These are phyloP conservation scores for Saccharomycopsis capsularis DNA, from an alignment of 805 yeast species.

Conservation along the genomic window DNA sequence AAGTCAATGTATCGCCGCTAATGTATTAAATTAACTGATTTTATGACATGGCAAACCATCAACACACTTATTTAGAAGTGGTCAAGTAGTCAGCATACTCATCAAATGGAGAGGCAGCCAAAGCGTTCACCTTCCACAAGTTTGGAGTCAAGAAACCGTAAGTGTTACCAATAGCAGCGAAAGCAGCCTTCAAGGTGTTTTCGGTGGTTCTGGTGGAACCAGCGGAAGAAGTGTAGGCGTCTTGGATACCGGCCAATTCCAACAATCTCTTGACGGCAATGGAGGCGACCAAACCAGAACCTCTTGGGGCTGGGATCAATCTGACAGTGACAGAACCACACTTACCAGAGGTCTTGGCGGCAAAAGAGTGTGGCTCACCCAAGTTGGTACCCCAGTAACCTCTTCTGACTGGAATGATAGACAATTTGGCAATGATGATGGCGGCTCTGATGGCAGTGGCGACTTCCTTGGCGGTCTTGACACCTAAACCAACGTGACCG, in stretches of 20 bases:
- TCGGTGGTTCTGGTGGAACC: slow-evolving; percentile 99
- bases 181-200: slow-evolving; percentile 99
- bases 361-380: slow-evolving; percentile 99
- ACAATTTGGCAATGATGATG: slow-evolving; percentile 96
- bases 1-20: too few species aligned
- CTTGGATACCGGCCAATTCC: slow-evolving; percentile 99
- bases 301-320: slow-evolving; percentile 99
- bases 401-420: slow-evolving; percentile 99
- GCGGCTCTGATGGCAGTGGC: slow-evolving; percentile 99
- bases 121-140: slow-evolving; percentile 87
- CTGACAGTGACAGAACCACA: slow-evolving; percentile 99
- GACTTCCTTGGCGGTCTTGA: slow-evolving; percentile 99
- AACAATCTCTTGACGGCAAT: slow-evolving; percentile 98
- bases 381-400: slow-evolving; percentile 99
- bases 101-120: slow-evolving; percentile 91
- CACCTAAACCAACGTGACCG: slow-evolving; percentile 99
- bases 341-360: slow-evolving; percentile 98
- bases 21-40: too few species aligned
- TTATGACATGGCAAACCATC: too few species aligned
- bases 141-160: slow-evolving; percentile 99
- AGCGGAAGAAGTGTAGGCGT: slow-evolving; percentile 96
- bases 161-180: slow-evolving; percentile 99
- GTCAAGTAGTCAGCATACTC: slow-evolving; percentile 59
- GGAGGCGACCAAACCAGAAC: slow-evolving; percentile 99
- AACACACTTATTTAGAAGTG: slow-evolving; percentile 10